Evolutionary conservation across 2,329 filamentous ascomycete species (phyloP).

Genomic region (Aspergillus eucalypticola): DNA sequence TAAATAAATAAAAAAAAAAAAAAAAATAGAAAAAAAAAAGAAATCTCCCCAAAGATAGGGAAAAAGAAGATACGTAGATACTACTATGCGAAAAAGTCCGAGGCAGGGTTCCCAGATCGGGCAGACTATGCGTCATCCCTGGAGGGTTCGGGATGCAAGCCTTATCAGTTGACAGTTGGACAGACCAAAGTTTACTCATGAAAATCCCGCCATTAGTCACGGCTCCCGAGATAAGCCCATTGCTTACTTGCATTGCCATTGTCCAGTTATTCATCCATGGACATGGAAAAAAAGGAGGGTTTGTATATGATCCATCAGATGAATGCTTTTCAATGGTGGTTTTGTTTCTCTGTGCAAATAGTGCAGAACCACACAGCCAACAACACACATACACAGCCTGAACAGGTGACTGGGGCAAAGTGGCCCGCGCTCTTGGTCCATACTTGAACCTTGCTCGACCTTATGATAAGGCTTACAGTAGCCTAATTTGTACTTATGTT

Average conservation of each 20-base stretch:
- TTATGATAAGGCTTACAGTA: too few species aligned
- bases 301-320: background rate
- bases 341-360: background rate
- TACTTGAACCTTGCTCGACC: too few species aligned
- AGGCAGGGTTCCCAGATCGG: background rate
- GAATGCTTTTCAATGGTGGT: background rate
- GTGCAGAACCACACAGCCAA: background rate
- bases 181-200: constrained; percentile 3
- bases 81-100: background rate
- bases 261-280: background rate
- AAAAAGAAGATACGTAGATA: background rate
- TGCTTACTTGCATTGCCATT: background rate
- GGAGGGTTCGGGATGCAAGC: background rate
- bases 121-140: constrained; percentile 4
- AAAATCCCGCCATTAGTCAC: constrained; percentile 4
- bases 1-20: too few species aligned
- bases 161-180: constrained; percentile 9
- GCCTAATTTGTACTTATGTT: too few species aligned
- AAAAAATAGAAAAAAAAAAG: too few species aligned
- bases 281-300: background rate
- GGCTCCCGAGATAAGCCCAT: constrained; percentile 1
- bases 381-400: background rate
- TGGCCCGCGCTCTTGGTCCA: background rate
- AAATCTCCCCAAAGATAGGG: background rate
- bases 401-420: background rate